Evolutionary conservation across 495 filamentous ascomycete genomes (phyloP), one percentile per base, ranked within the genome.

Genomic region (Viridothelium virens): DNA sequence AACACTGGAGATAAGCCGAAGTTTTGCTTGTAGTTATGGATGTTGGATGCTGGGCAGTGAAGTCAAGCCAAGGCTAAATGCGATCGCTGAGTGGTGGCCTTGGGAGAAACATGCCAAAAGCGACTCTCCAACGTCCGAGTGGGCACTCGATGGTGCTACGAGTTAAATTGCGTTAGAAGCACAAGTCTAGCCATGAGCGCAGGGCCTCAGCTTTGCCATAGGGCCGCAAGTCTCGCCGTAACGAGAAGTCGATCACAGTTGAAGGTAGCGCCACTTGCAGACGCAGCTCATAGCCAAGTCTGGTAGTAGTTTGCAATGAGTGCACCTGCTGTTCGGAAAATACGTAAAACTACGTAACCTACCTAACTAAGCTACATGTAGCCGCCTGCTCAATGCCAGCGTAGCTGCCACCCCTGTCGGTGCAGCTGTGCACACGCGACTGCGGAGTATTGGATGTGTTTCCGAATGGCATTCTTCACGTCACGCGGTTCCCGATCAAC

Each of bases 241-340:
- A 53, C 31, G n/a, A 6, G 18, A 33, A 59, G 53, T 59, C 31
- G 31, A 33, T 10, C 5, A 14, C 18, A 34, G 53, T 5, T 36
- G 31, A 14, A 59, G 36, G 31, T 31, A 59, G n/a, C 31, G 53
- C 53, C 31, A 59, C 53, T 3, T 36, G 53, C 53, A 36, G 31
- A 59, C 18, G 53, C 53, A 59, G 31, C 53, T 59, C 31, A 31
- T 59, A 9, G 18, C 53, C 53, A 9, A 59, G 36, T 36, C n/a
- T 5, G 48, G 48, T 53, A 59, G 31, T 59, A n/a, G 36, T 7
- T 53, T 53, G 11, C 11, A 14, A 9, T 3, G 31, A 59, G 36
- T 36, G 53, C 31, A 18, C 18, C 53, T 59, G 53, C 53, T 59
- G 7, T 31, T 59, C 48, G 53, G 53, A 59, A 59, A 25, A 25